Base-by-base conservation (phyloP, 768 basidiomycete genomes). In the Russula dissimulans region DNA sequence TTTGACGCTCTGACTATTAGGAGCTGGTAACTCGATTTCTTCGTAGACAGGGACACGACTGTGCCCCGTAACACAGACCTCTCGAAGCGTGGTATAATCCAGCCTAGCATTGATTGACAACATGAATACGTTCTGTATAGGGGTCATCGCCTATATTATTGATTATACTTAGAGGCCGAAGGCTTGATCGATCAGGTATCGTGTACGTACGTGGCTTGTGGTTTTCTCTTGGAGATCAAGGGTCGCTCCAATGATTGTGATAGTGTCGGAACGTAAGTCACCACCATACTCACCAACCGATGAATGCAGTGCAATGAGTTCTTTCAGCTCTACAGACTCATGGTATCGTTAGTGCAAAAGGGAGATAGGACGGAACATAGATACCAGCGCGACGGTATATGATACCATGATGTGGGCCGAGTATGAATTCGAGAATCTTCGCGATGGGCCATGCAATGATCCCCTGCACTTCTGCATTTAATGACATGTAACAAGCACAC, bases 151-250 rank as follows among this genome's bases (percentile, higher is more conserved):
- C 81, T 73, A 66, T 54, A 46, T 67, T 63, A 55, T 59, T 45
- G 34, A 36, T 36, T 5, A 36, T 36, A 36, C 15, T 26, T 26
- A 26, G 22, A 26, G 3, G 7, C 9, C 52, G 29, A 51, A 32
- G 22, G 5, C 22, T 32, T 8, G 14, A 47, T 39, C 11, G 2
- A 7, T n/a, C 4, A 14, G 31, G 11, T 2, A 22, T 8, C 4
- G 15, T 39, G 22, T 10, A 3, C 52, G 22, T 59, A 66, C 65
- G 11, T 86, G 85, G 65, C 73, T 78, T 36, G 88, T 87, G 18
- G 86, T 85, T 69, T 94, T 95, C 67, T 89, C 89, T 69, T 95
- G 92, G 14, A 95, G 72, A 69, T 94, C 92, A 26, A 95, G 81
- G 0, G 91, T 91, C 0, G 89, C 89, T 17, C 91, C 91, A 42